These are phyloP conservation scores for Dothiorella sarmentorum DNA, from an alignment of 2,329 filamentous ascomycete species.

Conservation along the genomic window DNA sequence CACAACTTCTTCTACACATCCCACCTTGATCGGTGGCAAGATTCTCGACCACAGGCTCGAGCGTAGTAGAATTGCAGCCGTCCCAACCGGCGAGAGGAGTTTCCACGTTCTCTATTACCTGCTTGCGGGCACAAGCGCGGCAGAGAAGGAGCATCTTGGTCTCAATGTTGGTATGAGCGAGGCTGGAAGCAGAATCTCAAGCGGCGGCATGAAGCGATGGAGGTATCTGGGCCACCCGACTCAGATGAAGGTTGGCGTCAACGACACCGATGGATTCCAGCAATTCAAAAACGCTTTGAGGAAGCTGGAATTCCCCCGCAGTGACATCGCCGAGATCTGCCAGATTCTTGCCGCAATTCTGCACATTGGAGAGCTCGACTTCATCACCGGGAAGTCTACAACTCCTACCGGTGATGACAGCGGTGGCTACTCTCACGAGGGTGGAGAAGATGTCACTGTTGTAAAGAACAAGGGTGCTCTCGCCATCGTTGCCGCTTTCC, in stretches of 20 bases:
- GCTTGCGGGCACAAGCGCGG: constrained; percentile 82
- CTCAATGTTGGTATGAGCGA: constrained; percentile 58
- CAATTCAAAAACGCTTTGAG: constrained; percentile 94
- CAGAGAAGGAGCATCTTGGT: constrained; percentile 83
- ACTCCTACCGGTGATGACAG: constrained; percentile 81
- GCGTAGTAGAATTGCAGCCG: constrained; percentile 82
- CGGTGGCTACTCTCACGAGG: constrained; percentile 93
- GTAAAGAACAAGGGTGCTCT: constrained; percentile 94
- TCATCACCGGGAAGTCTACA: constrained; percentile 77
- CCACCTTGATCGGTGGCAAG: constrained; percentile 89
- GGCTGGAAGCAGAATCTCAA: constrained; percentile 53
- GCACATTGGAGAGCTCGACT: constrained; percentile 97
- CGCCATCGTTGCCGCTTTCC: constrained; percentile 83
- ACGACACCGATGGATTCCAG: constrained; percentile 92
- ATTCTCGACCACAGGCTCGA: constrained; percentile 90
- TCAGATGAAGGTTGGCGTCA: constrained; percentile 94
- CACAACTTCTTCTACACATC: constrained; percentile 76
- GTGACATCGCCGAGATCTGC: constrained; percentile 94
- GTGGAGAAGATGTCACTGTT: constrained; percentile 76
- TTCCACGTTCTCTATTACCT: constrained; percentile 97
- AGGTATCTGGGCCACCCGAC: constrained; percentile 94
- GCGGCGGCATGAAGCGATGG: constrained; percentile 74
- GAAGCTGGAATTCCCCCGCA: constrained; percentile 88
- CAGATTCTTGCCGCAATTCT: constrained; percentile 90
- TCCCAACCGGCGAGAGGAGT: constrained; percentile 93